These are phyloP conservation scores for Ciborinia camelliae DNA, from an alignment of 2,329 filamentous ascomycete species.

Conservation along the genomic window DNA sequence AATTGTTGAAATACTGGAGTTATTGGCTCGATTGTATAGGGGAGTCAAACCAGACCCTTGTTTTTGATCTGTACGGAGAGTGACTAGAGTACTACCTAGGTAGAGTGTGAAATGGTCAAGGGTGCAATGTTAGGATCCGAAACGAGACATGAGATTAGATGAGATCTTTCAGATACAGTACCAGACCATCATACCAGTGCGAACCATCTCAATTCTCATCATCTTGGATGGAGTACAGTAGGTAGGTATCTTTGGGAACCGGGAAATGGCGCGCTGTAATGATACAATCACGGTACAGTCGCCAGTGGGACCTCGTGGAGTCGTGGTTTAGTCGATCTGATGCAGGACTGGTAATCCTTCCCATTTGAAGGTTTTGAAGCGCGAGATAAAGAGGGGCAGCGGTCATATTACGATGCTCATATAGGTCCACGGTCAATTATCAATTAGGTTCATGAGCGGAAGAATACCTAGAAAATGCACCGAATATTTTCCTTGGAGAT, in stretches of 20 bases:
- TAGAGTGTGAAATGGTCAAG: neutral
- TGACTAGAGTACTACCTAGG: too few species aligned
- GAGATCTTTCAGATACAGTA: slow-evolving; percentile 21
- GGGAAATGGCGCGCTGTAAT: slow-evolving; percentile 18
- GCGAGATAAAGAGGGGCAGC: slow-evolving; percentile 24
- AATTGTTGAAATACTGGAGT: neutral
- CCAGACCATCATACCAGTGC: too few species aligned
- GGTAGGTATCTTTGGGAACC: neutral
- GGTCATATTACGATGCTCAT: slow-evolving; percentile 32
- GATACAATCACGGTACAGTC: slow-evolving; percentile 12
- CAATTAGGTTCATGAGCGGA: neutral
- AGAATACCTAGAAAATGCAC: neutral
- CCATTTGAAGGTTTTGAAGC: neutral
- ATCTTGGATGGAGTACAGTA: too few species aligned
- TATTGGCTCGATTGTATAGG: neutral
- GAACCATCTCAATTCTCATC: neutral
- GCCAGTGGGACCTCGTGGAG: slow-evolving; percentile 2
- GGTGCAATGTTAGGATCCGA: neutral
- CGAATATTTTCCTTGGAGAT: neutral
- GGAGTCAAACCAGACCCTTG: neutral
- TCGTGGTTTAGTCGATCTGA: slow-evolving; percentile 14
- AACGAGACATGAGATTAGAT: slow-evolving; percentile 24
- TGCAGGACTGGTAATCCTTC: slow-evolving; percentile 6
- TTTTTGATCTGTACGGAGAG: neutral
- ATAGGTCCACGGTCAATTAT: slow-evolving; percentile 17